phyloP scores from a whole-genome alignment of 2,329 filamentous ascomycete species.

The Mycocentrospora acerina region DNA sequence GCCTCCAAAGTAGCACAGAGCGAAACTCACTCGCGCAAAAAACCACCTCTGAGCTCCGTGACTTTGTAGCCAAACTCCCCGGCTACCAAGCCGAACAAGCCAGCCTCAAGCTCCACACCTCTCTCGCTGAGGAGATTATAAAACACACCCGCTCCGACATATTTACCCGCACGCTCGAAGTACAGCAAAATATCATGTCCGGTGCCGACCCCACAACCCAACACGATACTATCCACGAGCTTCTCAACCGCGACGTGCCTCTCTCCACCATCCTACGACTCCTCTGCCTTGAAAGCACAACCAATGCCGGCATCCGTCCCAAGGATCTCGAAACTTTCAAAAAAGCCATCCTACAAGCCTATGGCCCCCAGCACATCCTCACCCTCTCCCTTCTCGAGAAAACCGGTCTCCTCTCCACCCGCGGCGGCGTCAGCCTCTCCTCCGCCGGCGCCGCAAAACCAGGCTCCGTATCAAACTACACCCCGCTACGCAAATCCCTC shows the following conservation, averaged over 20 bases:
- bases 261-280: conserved; percentile 80
- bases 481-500: conserved; percentile 80
- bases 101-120: conserved; percentile 88
- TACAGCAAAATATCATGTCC: conserved; percentile 92
- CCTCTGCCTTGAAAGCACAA: conserved; percentile 86
- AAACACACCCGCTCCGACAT: conserved; percentile 86
- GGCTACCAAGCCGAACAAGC: conserved; percentile 92
- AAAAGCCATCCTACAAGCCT: conserved; percentile 83
- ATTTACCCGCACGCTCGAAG: conserved; percentile 85
- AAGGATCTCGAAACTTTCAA: conserved; percentile 90
- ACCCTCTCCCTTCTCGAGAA: conserved; percentile 88
- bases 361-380: conserved; percentile 91
- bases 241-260: conserved; percentile 85
- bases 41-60: conserved; percentile 85
- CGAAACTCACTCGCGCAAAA: conserved; percentile 77
- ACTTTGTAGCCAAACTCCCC: conserved; percentile 92
- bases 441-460: conserved; percentile 33
- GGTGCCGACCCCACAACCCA: conserved; percentile 86
- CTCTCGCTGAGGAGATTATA: conserved; percentile 91
- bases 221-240: conserved; percentile 86
- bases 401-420: conserved; percentile 77
- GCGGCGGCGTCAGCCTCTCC: conserved; percentile 51
- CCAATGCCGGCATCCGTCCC: conserved; percentile 82
- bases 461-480: conserved; percentile 73
- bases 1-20: conserved; percentile 85